phyloP scores from a whole-genome alignment of 768 basidiomycete genomes.

The Tylopilus sp. region DNA sequence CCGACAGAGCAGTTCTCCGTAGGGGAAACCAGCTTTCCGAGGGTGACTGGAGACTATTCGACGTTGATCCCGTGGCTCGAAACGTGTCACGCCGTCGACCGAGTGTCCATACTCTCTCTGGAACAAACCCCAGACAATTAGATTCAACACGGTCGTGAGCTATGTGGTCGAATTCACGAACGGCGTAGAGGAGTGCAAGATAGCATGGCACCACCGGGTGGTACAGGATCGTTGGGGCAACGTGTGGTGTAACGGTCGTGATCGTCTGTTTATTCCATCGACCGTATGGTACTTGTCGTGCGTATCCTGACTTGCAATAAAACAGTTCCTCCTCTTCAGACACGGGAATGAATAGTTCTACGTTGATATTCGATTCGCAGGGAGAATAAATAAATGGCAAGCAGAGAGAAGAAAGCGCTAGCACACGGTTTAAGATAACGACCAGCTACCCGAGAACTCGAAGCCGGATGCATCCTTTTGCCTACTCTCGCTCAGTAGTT shows the following conservation, averaged over 20 bases:
- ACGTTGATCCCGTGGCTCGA: constrained; percentile 77
- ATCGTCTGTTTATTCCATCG: no score
- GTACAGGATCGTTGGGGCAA: constrained; percentile 71
- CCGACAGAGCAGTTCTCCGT: constrained; percentile 36
- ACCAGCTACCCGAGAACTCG: no score
- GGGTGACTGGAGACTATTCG: constrained; percentile 45
- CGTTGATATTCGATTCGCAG: no score
- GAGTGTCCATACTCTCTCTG: constrained; percentile 74
- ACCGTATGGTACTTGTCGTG: no score
- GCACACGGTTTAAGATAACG: no score
- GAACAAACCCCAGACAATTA: constrained; percentile 60
- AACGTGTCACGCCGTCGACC: constrained; percentile 66
- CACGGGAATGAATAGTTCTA: no score
- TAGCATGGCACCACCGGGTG: constrained; percentile 51
- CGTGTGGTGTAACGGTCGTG: constrained; percentile 73
- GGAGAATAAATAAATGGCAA: no score
- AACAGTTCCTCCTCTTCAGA: no score
- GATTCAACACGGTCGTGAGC: constrained; percentile 61
- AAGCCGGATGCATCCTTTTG: no score
- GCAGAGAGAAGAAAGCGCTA: no score
- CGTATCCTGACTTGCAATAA: no score
- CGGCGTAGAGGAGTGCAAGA: constrained; percentile 39
- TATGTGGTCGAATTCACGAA: constrained; percentile 81
- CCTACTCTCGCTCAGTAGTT: no score
- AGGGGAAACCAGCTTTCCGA: constrained; percentile 49